Base-by-base conservation (phyloP, 2,329 filamentous ascomycete species). In the Zarea fungicola region DNA sequence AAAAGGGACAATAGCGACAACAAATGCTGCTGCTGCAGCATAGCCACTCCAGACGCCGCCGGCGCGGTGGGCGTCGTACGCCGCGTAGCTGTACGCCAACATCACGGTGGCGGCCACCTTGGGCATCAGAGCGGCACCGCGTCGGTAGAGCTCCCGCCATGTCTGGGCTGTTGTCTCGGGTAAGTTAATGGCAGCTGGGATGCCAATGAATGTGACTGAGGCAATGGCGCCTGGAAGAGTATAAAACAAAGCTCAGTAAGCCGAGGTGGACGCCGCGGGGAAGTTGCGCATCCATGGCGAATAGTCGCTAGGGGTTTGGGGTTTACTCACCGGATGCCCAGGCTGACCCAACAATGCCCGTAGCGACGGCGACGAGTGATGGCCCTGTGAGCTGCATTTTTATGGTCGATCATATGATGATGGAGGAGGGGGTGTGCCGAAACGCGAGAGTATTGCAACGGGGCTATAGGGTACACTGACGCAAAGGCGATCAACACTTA, bases 1-100 rank as follows among this genome's bases (percentile, higher is more conserved):
- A 39, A 64, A 73, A 1, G 70, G 69, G 25, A 72, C 60, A 29
- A 72, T 71, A 28, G 52, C 55, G 6, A 70, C 23, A n/a, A 65
- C 60, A 34, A 68, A 57, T 9, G 47, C 56, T 10, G 56, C 68
- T 0, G 64, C 68, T 1, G 56, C 59, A 8, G 55, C 58, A 42
- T 65, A 65, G 2, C 64, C 61, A 42, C 55, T 58, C 70, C 69
- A 72, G 22, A 50, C 51, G 2, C 54, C 54, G 1, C 61, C 61
- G 9, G 55, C 55, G 10, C 55, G 39, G 23, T 51, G 50, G 3
- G 60, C 58, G 25, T 64, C 56, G 35, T 69, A 72, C 8, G 70
- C 65, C 6, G 63, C 63, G 45, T 66, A 66, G 43, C 59, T 52
- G 52, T 70, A 70, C 5, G 61, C 60, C 1, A 61, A 53, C n/a